Percentiles rank a stretch among this genome's conserved stretches.
phyloP scores from a whole-genome alignment of 176 grass and related monocot genomes.

The Areca catechu region DNA sequence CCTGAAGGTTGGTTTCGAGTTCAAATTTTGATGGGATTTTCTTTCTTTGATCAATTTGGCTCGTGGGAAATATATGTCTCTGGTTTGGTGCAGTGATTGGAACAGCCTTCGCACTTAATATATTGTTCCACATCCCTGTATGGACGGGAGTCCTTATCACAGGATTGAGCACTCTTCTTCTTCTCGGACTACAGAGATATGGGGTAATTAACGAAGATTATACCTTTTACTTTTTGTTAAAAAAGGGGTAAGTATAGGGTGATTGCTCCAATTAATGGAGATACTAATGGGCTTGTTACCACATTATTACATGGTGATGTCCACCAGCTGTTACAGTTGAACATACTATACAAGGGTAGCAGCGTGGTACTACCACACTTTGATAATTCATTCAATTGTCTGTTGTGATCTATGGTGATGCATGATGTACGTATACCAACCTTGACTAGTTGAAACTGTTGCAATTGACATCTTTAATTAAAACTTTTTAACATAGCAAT shows the following conservation, averaged over 20 bases:
- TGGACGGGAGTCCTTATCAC: conserved; percentile 94
- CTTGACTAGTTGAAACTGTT: too few species aligned
- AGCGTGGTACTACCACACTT: too few species aligned
- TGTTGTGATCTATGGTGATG: too few species aligned
- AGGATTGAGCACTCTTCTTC: conserved; percentile 67
- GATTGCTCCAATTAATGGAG: too few species aligned
- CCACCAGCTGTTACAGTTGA: too few species aligned
- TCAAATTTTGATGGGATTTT: not conserved
- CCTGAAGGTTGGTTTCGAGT: conserved; percentile 5
- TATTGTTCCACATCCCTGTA: conserved; percentile 72
- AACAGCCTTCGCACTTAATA: conserved; percentile 77
- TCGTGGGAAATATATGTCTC: not conserved
- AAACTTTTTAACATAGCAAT: too few species aligned
- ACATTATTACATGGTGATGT: too few species aligned
- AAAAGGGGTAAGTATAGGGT: not conserved
- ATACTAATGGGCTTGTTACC: too few species aligned
- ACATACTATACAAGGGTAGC: too few species aligned
- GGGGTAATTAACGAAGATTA: conserved; percentile 28
- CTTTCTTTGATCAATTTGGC: not conserved
- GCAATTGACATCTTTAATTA: too few species aligned
- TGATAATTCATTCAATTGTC: too few species aligned
- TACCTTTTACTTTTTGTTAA: not conserved
- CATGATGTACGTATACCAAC: too few species aligned
- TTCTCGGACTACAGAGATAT: conserved; percentile 72
- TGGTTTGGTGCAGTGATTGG: conserved; percentile 42